These are phyloP conservation scores for Pythium aristosporum DNA, from an alignment of 352 stramenopile genomes.

Conservation along the genomic window DNA sequence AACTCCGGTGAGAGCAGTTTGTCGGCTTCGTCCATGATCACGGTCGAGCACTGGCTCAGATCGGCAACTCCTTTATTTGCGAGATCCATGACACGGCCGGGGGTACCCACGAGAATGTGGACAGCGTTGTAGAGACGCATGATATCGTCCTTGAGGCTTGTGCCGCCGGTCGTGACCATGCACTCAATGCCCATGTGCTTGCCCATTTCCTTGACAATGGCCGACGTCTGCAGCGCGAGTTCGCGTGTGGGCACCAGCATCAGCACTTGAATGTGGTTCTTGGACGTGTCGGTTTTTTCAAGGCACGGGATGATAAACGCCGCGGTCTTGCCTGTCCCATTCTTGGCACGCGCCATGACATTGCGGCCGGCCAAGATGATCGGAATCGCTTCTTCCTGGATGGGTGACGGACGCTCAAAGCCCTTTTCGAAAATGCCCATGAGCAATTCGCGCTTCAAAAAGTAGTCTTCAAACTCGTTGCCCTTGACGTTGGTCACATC, in stretches of 20 bases:
- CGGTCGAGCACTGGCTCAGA: slow-evolving; percentile 95
- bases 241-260: slow-evolving; percentile 99
- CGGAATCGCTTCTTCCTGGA: slow-evolving; percentile 99
- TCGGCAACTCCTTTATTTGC: slow-evolving; percentile 98
- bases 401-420: slow-evolving; percentile 98
- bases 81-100: slow-evolving; percentile 98
- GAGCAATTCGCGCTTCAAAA: slow-evolving; percentile 98
- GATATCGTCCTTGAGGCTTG: slow-evolving; percentile 99
- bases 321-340: slow-evolving; percentile 99
- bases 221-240: slow-evolving; percentile 98
- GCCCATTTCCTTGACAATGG: slow-evolving; percentile 98
- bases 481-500: slow-evolving; percentile 99
- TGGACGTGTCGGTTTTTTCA: slow-evolving; percentile 97
- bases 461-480: slow-evolving; percentile 99
- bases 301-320: slow-evolving; percentile 99
- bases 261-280: slow-evolving; percentile 98
- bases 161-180: slow-evolving; percentile 99
- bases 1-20: slow-evolving; percentile 99
- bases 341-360: slow-evolving; percentile 98
- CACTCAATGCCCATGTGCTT: slow-evolving; percentile 97
- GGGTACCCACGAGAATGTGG: slow-evolving; percentile 99
- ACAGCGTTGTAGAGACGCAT: slow-evolving; percentile 99
- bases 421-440: slow-evolving; percentile 99
- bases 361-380: slow-evolving; percentile 98
- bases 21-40: slow-evolving; percentile 99